These are phyloP conservation scores for Chalciporus piperatoides DNA, from an alignment of 1,284 basidiomycete species.

Conservation along the genomic window DNA sequence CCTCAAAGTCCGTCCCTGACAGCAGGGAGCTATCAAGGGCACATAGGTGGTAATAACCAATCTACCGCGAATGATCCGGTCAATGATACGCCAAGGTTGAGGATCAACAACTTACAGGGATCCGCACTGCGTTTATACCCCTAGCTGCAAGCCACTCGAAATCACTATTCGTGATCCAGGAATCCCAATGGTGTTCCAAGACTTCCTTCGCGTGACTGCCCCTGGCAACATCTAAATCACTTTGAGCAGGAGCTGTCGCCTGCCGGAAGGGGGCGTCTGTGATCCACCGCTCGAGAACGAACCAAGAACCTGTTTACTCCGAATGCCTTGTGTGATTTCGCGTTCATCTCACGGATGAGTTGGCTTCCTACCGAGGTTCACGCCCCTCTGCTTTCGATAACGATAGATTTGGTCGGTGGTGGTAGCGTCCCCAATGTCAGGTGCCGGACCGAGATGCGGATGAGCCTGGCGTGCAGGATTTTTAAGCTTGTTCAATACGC, in stretches of 20 bases:
- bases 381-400: conserved; percentile 75
- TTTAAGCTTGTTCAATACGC: conserved; percentile 18
- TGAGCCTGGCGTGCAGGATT: conserved; percentile 4
- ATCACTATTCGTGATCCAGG: conserved; percentile 68
- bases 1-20: conserved; percentile 69
- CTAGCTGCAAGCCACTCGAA: conserved; percentile 71
- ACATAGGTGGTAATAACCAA: conserved; percentile 76
- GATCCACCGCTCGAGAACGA: conserved; percentile 78
- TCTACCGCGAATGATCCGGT: conserved; percentile 41
- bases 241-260: conserved; percentile 56
- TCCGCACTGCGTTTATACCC: conserved; percentile 80
- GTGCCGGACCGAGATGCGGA: background rate
- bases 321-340: conserved; percentile 5
- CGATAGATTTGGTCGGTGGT: conserved; percentile 43
- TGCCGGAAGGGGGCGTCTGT: conserved; percentile 50
- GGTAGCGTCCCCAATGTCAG: conserved; percentile 13
- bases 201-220: conserved; percentile 57
- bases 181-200: conserved; percentile 80
- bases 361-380: conserved; percentile 67
- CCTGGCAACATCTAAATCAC: conserved; percentile 73
- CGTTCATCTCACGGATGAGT: conserved; percentile 4
- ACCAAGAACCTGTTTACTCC: conserved; percentile 59
- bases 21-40: conserved; percentile 60
- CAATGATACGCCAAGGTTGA: background rate
- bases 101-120: conserved; percentile 57